phyloP scores from a whole-genome alignment of 108 stramenopile species.

The Nitzschia sp. region DNA sequence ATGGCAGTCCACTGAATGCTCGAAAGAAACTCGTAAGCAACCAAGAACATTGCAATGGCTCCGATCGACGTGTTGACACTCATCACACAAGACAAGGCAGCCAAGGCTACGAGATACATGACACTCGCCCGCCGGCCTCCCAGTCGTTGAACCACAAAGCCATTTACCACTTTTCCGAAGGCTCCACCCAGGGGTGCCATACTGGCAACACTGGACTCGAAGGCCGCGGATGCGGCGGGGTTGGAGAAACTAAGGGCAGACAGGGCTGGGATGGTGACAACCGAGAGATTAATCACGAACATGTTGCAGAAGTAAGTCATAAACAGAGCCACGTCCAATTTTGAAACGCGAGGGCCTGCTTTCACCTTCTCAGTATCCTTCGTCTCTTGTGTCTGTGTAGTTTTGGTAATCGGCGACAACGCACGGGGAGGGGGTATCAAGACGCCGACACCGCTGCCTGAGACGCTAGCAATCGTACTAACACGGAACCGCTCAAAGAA shows the following conservation, averaged over 20 bases:
- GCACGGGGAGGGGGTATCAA: neutral
- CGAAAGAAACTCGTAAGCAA: slow-evolving; percentile 34
- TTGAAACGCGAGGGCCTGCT: neutral
- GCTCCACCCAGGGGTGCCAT: slow-evolving; percentile 38
- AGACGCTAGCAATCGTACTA: neutral
- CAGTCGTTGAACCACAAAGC: slow-evolving; percentile 46
- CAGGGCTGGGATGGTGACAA: slow-evolving; percentile 41
- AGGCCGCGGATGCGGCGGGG: slow-evolving; percentile 11
- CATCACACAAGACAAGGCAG: slow-evolving; percentile 4
- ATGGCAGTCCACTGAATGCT: slow-evolving; percentile 46
- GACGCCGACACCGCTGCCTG: neutral
- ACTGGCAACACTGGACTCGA: slow-evolving; percentile 20
- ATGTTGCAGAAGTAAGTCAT: slow-evolving; percentile 35
- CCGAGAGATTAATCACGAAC: slow-evolving; percentile 30
- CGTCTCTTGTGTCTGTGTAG: neutral
- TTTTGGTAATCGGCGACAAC: neutral
- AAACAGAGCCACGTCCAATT: slow-evolving; percentile 17
- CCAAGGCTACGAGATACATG: slow-evolving; percentile 19
- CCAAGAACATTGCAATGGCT: slow-evolving; percentile 26
- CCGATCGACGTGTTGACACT: slow-evolving; percentile 4
- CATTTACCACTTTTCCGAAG: slow-evolving; percentile 51
- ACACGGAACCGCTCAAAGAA: too few species aligned
- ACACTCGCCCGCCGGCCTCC: slow-evolving; percentile 30
- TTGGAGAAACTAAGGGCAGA: slow-evolving; percentile 11
- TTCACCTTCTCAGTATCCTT: neutral